Conservation (phyloP, 345 rosid genomes). For the Nephelium lappaceum region DNA sequence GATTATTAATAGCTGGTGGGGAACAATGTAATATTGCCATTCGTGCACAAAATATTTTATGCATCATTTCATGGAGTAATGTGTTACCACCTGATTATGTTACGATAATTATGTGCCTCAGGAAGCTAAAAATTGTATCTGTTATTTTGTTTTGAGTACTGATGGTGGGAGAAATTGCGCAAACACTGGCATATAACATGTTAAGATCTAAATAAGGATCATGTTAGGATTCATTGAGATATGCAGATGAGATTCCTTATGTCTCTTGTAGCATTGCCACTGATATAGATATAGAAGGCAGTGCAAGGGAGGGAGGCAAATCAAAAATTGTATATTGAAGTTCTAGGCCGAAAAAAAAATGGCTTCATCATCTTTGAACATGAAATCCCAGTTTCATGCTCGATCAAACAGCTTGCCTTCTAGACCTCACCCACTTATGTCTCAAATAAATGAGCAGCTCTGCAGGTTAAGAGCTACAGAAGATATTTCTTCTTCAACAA, state of each 20-base stretch:
- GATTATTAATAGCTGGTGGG: constrained; percentile 3
- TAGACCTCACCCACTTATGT: constrained; percentile 34
- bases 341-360: constrained; percentile 12
- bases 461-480: constrained; percentile 29
- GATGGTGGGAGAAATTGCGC: no score
- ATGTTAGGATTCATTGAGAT: background rate
- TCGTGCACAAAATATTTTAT: constrained; percentile 9
- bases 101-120: no score
- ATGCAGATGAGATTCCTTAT: background rate
- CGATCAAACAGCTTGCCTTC: constrained; percentile 45
- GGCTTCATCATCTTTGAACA: constrained; percentile 18
- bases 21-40: constrained; percentile 9
- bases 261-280: background rate
- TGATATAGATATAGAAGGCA: background rate
- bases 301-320: background rate
- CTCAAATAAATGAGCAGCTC: constrained; percentile 32
- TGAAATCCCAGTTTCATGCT: constrained; percentile 24
- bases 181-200: no score
- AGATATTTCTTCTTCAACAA: constrained; percentile 25
- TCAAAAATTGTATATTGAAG: background rate
- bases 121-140: no score
- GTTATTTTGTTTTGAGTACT: no score
- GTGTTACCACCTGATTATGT: no score
- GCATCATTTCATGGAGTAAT: no score
- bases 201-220: background rate